Evolutionary conservation across 169 alveolate species (phyloP).

Genomic region (Theileria equi): DNA sequence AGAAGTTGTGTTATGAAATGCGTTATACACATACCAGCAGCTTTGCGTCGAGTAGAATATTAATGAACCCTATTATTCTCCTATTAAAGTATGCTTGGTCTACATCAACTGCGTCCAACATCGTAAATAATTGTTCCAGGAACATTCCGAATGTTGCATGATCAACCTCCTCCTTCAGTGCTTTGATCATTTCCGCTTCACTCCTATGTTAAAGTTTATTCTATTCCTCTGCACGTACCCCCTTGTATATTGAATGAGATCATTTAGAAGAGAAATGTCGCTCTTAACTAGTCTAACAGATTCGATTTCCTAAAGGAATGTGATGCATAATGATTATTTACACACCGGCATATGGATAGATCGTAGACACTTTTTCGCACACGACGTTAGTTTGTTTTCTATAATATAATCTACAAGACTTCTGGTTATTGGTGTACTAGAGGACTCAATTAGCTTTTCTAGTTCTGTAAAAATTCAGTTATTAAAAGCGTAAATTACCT

Average conservation of each 20-base stretch:
- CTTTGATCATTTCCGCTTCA: slow-evolving; percentile 27
- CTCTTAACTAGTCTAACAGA: slow-evolving; percentile 15
- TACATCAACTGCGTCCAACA: slow-evolving; percentile 15
- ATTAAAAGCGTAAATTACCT: not conserved
- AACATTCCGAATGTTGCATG: slow-evolving; percentile 16
- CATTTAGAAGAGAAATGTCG: slow-evolving; percentile 39
- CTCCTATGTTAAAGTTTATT: not conserved
- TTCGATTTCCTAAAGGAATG: slow-evolving; percentile 20
- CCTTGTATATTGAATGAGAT: slow-evolving; percentile 43
- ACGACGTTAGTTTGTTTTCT: slow-evolving; percentile 22
- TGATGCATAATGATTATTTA: not conserved
- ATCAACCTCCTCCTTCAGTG: slow-evolving; percentile 33
- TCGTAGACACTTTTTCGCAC: slow-evolving; percentile 46
- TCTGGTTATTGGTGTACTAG: slow-evolving; percentile 27
- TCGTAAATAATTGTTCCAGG: slow-evolving; percentile 20
- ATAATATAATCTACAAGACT: slow-evolving; percentile 49
- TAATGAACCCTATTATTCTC: slow-evolving; percentile 44
- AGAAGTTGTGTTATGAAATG: not conserved
- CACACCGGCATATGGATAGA: slow-evolving; percentile 46
- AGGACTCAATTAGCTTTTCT: slow-evolving; percentile 8
- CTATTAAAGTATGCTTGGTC: slow-evolving; percentile 7
- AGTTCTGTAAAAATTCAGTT: slow-evolving; percentile 2
- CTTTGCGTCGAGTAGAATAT: slow-evolving; percentile 55
- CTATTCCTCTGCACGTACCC: slow-evolving; percentile 1
- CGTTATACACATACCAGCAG: slow-evolving; percentile 11